A percentile compares a stretch with the other conserved stretches of the same genome.
Conservation (phyloP, 148 eudicot genomes). For the Amaranthus hypochondriacus region DNA sequence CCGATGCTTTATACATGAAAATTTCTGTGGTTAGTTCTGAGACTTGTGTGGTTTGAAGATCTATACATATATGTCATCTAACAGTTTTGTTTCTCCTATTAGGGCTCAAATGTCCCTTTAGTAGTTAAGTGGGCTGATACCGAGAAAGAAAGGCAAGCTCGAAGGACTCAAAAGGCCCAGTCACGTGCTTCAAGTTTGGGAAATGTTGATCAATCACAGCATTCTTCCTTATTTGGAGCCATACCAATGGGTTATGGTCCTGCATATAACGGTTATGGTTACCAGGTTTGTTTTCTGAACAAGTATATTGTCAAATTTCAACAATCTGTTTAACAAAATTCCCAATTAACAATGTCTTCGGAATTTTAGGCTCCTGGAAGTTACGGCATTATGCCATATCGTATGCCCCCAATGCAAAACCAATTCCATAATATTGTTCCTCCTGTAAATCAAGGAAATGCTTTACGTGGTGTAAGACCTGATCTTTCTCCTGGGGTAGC, state of each 20-base stretch:
- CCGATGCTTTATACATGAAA: no score
- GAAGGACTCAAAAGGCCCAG: conserved; percentile 74
- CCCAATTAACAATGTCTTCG: background rate
- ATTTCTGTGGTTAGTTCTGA: background rate
- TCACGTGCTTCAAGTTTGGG: conserved; percentile 44
- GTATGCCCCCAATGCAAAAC: conserved; percentile 69
- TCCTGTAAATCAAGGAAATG: conserved; percentile 58
- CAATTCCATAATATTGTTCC: conserved; percentile 54
- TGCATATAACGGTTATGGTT: conserved; percentile 84
- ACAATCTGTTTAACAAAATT: background rate
- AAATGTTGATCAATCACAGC: conserved; percentile 49
- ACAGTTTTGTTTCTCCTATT: conserved; percentile 7
- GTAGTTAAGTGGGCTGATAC: conserved; percentile 99
- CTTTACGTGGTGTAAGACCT: conserved; percentile 54
- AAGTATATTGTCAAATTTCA: background rate
- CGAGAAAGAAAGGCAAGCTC: conserved; percentile 88
- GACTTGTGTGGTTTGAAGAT: background rate
- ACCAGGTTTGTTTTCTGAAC: conserved; percentile 59
- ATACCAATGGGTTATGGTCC: conserved; percentile 81
- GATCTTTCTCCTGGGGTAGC: conserved; percentile 53
- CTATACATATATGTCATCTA: background rate
- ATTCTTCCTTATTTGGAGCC: conserved; percentile 63
- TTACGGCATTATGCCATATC: conserved; percentile 82
- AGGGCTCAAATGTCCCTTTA: conserved; percentile 89
- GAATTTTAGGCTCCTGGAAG: conserved; percentile 66